Evolutionary conservation across 495 filamentous ascomycete genomes (phyloP), one percentile per base, ranked within the genome.

Genomic region (Hypoxylon rickii): DNA sequence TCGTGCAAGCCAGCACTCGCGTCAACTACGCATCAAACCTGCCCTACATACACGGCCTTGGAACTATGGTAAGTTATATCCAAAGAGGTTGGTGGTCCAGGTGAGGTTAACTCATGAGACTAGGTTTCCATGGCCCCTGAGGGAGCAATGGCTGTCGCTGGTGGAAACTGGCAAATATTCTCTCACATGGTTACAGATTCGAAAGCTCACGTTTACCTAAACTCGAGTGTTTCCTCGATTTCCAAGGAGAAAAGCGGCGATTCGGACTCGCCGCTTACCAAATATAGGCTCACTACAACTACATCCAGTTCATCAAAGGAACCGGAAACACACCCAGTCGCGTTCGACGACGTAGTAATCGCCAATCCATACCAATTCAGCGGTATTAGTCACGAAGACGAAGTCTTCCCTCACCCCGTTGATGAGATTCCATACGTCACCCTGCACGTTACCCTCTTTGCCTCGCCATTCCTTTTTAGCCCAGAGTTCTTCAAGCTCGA

Each of bases 141-240:
- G 42, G 90, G 90, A 3, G 89, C 92, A 0, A 83, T 92, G 61
- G 72, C 86, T 3, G 80, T 98, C 5, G 72, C 83, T 6, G 92
- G 92, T 1, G 94, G 94, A 1, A 99, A 99, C 63, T 99, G 92
- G 93, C 86, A 84, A 66, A 97, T 97, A 34, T 99, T 99, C 64
- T 80, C 84, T 1, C 76, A 81, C 15, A 96, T 96, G 89, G 72
- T 90, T 8, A 76, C 84, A 29, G 71, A 76, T 3, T 83, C 89
- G 6, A 69, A 74, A 1, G 87, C 88, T 1, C 67, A 79, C 4
- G 46, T 90, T 3, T 69, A 71, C 3, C 72, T 95, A n/a, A 87
- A 92, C 61, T 89, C 87, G 0, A 79, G 82, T 2, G 90, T 96
- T 0, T 76, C 76, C 1, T 74, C 68, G 0, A 80, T 95, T 34